phyloP scores from a whole-genome alignment of 2,329 filamentous ascomycete species.

The Neobulgaria alba region DNA sequence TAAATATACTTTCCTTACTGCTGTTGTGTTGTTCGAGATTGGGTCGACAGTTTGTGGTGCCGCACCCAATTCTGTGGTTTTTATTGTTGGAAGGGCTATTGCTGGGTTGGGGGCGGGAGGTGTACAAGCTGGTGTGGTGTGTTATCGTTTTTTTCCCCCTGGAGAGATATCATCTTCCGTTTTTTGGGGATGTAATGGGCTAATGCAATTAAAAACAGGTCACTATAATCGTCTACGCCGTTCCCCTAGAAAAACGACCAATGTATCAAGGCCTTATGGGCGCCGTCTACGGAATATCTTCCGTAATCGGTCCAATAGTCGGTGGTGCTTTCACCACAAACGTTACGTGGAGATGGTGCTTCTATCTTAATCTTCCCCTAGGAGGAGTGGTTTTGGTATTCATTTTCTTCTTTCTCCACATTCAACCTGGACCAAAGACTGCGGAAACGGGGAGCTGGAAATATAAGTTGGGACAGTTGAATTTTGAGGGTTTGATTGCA shows the following conservation, averaged over 20 bases:
- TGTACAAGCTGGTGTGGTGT: slow-evolving; percentile 13
- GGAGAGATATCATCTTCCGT: not conserved
- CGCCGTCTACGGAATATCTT: slow-evolving; percentile 16
- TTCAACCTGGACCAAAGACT: slow-evolving; percentile 4
- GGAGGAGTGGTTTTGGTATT: slow-evolving; percentile 28
- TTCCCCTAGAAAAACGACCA: slow-evolving; percentile 14
- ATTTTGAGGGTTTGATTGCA: slow-evolving; percentile 30
- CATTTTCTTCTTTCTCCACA: slow-evolving; percentile 29
- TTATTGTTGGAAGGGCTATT: slow-evolving; percentile 23
- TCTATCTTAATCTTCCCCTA: slow-evolving; percentile 34
- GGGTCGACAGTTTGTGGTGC: slow-evolving; percentile 19
- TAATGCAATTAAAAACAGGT: slow-evolving; percentile 10
- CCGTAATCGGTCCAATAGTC: slow-evolving; percentile 24
- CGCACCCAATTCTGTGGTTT: slow-evolving; percentile 17
- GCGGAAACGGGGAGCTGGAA: slow-evolving; percentile 28
- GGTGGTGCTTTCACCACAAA: slow-evolving; percentile 29
- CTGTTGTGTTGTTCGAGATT: slow-evolving; percentile 19
- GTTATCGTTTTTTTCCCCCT: slow-evolving; percentile 1
- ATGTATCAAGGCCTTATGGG: slow-evolving; percentile 20
- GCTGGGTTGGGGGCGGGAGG: slow-evolving; percentile 18
- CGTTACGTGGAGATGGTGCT: slow-evolving; percentile 31
- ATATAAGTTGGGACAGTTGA: slow-evolving; percentile 33
- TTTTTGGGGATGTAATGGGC: not conserved
- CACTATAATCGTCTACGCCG: slow-evolving; percentile 12
- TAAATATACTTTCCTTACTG: slow-evolving; percentile 15